Evolutionary conservation across 2,329 filamentous ascomycete genomes (phyloP).

Genomic region (Penicillium sp.): DNA sequence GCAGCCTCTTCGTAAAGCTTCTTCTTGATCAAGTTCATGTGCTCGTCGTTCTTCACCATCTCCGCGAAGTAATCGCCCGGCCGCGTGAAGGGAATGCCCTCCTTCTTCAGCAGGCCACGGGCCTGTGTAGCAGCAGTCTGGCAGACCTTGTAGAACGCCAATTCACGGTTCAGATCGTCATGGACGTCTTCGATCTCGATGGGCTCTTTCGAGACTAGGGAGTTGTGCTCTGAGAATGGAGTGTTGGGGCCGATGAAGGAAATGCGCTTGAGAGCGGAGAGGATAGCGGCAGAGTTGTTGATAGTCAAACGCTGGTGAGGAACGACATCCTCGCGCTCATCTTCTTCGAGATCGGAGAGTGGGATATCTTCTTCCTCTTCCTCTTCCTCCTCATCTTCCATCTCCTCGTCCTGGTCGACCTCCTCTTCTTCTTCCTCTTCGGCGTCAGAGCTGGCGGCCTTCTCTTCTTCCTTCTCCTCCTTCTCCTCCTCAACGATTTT

Average conservation of each 20-base stretch:
- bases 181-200: constrained; percentile 78
- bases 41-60: constrained; percentile 98
- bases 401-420: constrained; percentile 37
- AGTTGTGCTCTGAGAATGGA: constrained; percentile 80
- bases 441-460: constrained; percentile 32
- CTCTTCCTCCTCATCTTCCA: constrained; percentile 61
- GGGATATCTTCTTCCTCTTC: constrained; percentile 85
- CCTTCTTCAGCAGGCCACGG: constrained; percentile 71
- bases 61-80: constrained; percentile 97
- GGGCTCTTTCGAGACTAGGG: constrained; percentile 64
- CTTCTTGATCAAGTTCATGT: constrained; percentile 95
- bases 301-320: constrained; percentile 92
- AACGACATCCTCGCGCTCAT: constrained; percentile 81
- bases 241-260: constrained; percentile 57
- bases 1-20: constrained; percentile 91
- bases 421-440: constrained; percentile 30
- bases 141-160: constrained; percentile 89
- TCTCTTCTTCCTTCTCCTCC: constrained; percentile 38
- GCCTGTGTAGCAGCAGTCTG: constrained; percentile 73
- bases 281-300: constrained; percentile 90
- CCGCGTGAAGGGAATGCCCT: constrained; percentile 80
- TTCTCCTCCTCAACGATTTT: constrained; percentile 20
- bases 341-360: constrained; percentile 77
- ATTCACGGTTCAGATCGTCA: constrained; percentile 87
- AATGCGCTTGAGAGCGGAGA: constrained; percentile 69